Base-by-base conservation (phyloP, 2,329 filamentous ascomycete species). In the Capronia epimyces region DNA sequence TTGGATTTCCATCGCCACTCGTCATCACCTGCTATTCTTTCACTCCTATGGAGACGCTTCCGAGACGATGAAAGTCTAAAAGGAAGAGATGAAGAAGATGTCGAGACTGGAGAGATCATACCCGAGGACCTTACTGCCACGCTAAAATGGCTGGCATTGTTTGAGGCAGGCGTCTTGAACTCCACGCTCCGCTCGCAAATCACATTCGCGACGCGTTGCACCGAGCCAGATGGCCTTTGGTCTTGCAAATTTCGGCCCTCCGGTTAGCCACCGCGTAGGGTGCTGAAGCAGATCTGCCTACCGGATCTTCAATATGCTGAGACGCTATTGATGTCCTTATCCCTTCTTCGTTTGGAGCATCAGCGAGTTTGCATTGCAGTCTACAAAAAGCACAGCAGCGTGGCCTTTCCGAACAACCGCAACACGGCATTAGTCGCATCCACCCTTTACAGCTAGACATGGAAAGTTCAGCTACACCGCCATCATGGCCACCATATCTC, bases 1-100 rank as follows among this genome's bases (percentile, higher is more conserved):
- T 79, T 78, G 81, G 82, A 81, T 78, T 84, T 82, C 79, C 74
- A 79, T 85, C 82, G 82, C 80, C 81, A 75, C 75, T 69, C 65
- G 70, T 44, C 52, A 43, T 45, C 40, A 47, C 46, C 53, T 53
- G 46, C 51, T 53, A 49, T 56, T 52, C 50, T 50, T 55, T 40
- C 54, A 32, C 49, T 55, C 60, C 55, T 60, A 58, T 61, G 56
- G 58, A 62, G 57, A 58, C 61, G 36, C 52, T 31, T 44, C 43
- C 45, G 25, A 40, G 32, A 50, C 49, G 31, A 44, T 46, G 45
- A 46, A 31, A n/a, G n/a, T 16, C 41, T 27, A 27, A 15, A 31
- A 45, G 43, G 43, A 42, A 25, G 45, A 49, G 37, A 41, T 49
- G 40, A 18, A 46, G 32, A 43, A 55, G 21, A 47, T 52, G 43